Percentiles rank a stretch among this genome's conserved stretches.
These are phyloP conservation scores for Nakazawaea wyomingensis DNA, from an alignment of 805 yeast genomes.

Conservation along the genomic window DNA sequence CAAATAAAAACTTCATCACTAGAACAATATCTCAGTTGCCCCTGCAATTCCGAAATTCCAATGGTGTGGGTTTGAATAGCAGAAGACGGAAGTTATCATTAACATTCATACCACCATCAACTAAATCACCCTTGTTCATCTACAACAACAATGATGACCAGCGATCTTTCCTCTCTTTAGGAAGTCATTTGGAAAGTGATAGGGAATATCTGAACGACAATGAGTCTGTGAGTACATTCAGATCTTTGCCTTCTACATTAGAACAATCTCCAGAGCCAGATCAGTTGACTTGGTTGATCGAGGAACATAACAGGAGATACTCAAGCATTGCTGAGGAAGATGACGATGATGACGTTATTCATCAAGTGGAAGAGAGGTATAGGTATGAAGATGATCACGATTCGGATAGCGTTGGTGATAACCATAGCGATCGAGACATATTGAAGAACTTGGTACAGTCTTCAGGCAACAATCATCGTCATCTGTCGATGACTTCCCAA, in stretches of 20 bases:
- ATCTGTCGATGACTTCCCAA: constrained; percentile 9
- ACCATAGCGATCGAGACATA: constrained; percentile 3
- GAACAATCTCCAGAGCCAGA: constrained; percentile 28
- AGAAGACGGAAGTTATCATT: constrained; percentile 29
- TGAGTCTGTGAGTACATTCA: constrained; percentile 27
- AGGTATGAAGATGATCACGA: constrained; percentile 1
- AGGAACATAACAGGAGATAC: constrained; percentile 30
- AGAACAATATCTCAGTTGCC: constrained; percentile 22
- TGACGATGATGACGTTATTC: constrained; percentile 12
- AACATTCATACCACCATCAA: constrained; percentile 32
- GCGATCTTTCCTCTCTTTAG: constrained; percentile 29
- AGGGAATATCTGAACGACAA: constrained; percentile 21
- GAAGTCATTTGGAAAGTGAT: constrained; percentile 24
- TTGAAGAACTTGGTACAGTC: constrained; percentile 8
- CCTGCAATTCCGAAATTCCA: constrained; percentile 20
- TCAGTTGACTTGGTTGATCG: constrained; percentile 30
- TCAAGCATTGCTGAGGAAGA: constrained; percentile 10
- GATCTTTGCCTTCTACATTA: constrained; percentile 32
- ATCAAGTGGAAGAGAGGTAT: constrained; percentile 13
- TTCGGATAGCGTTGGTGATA: neutral
- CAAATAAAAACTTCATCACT: constrained; percentile 13
- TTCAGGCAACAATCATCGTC: neutral
- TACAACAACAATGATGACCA: constrained; percentile 28
- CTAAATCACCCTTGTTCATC: constrained; percentile 29
- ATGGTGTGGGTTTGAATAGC: constrained; percentile 26